phyloP scores from a whole-genome alignment of 2,329 filamentous ascomycete species.

The Hypoxylon sp. region DNA sequence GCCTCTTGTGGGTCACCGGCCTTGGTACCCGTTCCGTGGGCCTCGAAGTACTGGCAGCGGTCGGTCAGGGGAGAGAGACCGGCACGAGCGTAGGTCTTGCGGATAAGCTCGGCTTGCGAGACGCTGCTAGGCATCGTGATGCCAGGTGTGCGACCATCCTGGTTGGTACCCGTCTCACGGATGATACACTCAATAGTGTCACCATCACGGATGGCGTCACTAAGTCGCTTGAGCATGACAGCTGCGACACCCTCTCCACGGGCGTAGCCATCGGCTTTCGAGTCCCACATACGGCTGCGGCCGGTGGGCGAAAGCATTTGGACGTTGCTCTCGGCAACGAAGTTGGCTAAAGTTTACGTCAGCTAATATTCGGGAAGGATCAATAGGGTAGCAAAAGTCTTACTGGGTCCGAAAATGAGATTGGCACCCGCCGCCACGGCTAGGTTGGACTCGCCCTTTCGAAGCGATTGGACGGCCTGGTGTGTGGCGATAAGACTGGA shows the following conservation, averaged over 20 bases:
- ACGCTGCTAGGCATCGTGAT: constrained; percentile 42
- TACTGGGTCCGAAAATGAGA: constrained; percentile 39
- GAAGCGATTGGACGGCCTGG: constrained; percentile 48
- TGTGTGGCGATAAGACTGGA: constrained; percentile 54
- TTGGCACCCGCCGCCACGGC: constrained; percentile 41
- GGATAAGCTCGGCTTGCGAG: constrained; percentile 45
- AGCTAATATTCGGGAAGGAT: not conserved
- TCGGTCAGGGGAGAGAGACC: constrained; percentile 41
- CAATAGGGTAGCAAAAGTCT: not conserved
- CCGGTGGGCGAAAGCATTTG: constrained; percentile 50
- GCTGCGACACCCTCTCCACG: constrained; percentile 47
- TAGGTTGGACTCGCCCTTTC: constrained; percentile 18
- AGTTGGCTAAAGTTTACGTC: constrained; percentile 5
- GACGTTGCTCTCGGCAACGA: constrained; percentile 44
- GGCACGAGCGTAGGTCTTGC: constrained; percentile 34
- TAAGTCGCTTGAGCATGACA: constrained; percentile 62
- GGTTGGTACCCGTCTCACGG: constrained; percentile 25
- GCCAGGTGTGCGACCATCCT: constrained; percentile 43
- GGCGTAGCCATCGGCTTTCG: constrained; percentile 45
- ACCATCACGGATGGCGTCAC: constrained; percentile 55
- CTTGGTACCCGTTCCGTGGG: constrained; percentile 49
- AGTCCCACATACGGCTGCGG: constrained; percentile 45
- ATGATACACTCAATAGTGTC: constrained; percentile 45
- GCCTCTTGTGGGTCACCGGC: constrained; percentile 50
- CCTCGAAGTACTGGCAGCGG: constrained; percentile 48